A percentile compares a stretch with the other conserved stretches of the same genome.
phyloP scores from a whole-genome alignment of 2,329 filamentous ascomycete genomes.

The Periconia sp. region DNA sequence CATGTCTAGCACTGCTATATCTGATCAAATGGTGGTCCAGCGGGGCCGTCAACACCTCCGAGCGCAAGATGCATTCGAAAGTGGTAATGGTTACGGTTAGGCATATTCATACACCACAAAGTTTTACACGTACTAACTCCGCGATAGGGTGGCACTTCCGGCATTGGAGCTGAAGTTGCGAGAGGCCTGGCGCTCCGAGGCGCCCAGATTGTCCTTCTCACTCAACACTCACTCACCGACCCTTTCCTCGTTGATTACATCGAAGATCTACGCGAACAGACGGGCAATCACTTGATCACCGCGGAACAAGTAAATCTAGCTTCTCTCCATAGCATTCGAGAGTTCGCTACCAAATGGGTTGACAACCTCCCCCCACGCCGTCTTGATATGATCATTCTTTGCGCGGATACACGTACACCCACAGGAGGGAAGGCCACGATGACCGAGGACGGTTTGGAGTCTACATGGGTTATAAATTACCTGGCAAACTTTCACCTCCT shows the following conservation, averaged over 20 bases:
- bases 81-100: constrained; percentile 86
- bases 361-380: constrained; percentile 89
- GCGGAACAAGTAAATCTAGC: constrained; percentile 91
- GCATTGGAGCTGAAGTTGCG: constrained; percentile 79
- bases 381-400: constrained; percentile 88
- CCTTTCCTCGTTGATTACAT: constrained; percentile 92
- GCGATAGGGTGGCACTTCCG: constrained; percentile 78
- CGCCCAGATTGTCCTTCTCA: constrained; percentile 88
- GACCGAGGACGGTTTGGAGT: constrained; percentile 80
- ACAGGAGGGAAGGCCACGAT: constrained; percentile 60
- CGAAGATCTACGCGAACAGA: constrained; percentile 76
- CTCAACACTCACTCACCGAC: constrained; percentile 77
- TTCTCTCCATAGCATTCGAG: constrained; percentile 84
- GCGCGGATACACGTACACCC: constrained; percentile 76
- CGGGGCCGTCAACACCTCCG: constrained; percentile 72
- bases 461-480: constrained; percentile 93
- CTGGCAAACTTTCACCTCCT: constrained; percentile 94
- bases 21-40: constrained; percentile 74
- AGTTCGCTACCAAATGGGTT: constrained; percentile 97
- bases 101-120: not conserved
- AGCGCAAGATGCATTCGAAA: constrained; percentile 88
- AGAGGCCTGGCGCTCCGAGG: constrained; percentile 76
- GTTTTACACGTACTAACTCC: constrained; percentile 13
- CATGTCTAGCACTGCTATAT: constrained; percentile 55
- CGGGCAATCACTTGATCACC: constrained; percentile 85